These are phyloP conservation scores for Pichia insulana DNA, from an alignment of 805 yeast species.

Conservation along the genomic window DNA sequence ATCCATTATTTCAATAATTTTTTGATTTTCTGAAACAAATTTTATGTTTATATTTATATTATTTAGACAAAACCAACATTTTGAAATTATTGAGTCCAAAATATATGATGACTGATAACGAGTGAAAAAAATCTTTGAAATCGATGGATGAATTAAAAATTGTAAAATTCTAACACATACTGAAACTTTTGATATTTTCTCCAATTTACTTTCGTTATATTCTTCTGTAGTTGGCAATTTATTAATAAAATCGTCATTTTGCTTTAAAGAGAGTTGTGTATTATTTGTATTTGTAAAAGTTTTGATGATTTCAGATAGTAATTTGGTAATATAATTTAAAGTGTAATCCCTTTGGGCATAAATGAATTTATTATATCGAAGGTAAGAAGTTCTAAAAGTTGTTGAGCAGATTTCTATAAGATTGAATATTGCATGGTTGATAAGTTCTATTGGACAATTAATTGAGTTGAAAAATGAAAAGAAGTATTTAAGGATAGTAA, in stretches of 20 bases:
- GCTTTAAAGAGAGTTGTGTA: neutral
- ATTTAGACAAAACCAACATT: constrained; percentile 28
- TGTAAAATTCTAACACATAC: constrained; percentile 20
- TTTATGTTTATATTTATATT: constrained; percentile 22
- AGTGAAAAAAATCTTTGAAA: constrained; percentile 15
- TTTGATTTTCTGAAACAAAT: constrained; percentile 12
- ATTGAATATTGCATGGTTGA: constrained; percentile 17
- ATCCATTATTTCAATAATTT: constrained; percentile 18
- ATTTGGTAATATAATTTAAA: constrained; percentile 16
- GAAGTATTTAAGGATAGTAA: constrained; percentile 9
- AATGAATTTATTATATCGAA: constrained; percentile 20
- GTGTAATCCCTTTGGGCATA: constrained; percentile 16
- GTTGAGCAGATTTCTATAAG: constrained; percentile 17
- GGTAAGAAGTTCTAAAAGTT: constrained; percentile 16
- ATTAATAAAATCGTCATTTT: neutral
- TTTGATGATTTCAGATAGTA: constrained; percentile 17
- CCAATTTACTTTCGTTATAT: neutral
- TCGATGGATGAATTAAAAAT: constrained; percentile 19
- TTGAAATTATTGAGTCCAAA: constrained; percentile 20
- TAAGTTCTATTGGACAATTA: constrained; percentile 16
- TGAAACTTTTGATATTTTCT: constrained; percentile 21
- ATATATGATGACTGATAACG: constrained; percentile 16
- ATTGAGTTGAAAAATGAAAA: constrained; percentile 22
- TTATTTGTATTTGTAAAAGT: constrained; percentile 20
- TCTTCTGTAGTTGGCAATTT: neutral